A percentile compares a stretch with the other conserved stretches of the same genome.
Conservation (phyloP, 2,329 filamentous ascomycete species). For the Aspergillus neoniger region DNA sequence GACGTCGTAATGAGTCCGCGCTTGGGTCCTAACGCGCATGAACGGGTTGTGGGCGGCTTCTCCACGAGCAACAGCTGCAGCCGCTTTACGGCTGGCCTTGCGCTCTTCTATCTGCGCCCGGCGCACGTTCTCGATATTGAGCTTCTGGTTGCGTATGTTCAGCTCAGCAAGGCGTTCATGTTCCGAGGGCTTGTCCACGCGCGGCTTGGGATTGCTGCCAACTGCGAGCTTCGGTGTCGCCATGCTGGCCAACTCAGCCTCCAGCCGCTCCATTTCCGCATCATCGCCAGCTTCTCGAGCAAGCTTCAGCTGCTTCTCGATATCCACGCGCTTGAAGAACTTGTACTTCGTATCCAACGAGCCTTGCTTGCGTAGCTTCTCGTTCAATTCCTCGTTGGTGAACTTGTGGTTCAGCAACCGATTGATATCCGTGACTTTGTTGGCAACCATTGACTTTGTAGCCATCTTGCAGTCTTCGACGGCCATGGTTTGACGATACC, state of each 20-base stretch:
- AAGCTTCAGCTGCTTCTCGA: constrained; percentile 66
- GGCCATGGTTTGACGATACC: constrained; percentile 73
- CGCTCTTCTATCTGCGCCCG: constrained; percentile 85
- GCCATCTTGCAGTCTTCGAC: constrained; percentile 73
- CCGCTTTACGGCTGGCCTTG: constrained; percentile 61
- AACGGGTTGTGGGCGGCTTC: constrained; percentile 58
- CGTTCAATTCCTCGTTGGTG: constrained; percentile 78
- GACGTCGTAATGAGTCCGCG: constrained; percentile 68
- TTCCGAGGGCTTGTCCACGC: constrained; percentile 59
- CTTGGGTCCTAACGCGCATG: constrained; percentile 65
- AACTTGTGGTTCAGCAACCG: constrained; percentile 75
- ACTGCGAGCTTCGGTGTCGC: constrained; percentile 69
- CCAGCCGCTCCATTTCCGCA: constrained; percentile 52
- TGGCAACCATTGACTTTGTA: constrained; percentile 66
- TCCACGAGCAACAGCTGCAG: constrained; percentile 63
- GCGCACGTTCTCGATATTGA: constrained; percentile 87
- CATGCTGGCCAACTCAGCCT: constrained; percentile 51
- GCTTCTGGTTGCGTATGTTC: constrained; percentile 79
- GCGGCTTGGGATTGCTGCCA: constrained; percentile 62
- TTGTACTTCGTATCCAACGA: constrained; percentile 67
- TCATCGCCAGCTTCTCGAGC: constrained; percentile 67
- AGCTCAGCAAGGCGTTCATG: constrained; percentile 81
- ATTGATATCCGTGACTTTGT: constrained; percentile 81
- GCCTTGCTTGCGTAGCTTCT: constrained; percentile 72
- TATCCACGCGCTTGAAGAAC: constrained; percentile 66